Percentiles rank a stretch among this genome's conserved stretches.
Evolutionary conservation across 129 eudicot genomes (phyloP).

Genomic region (Flaveria trinervia): DNA sequence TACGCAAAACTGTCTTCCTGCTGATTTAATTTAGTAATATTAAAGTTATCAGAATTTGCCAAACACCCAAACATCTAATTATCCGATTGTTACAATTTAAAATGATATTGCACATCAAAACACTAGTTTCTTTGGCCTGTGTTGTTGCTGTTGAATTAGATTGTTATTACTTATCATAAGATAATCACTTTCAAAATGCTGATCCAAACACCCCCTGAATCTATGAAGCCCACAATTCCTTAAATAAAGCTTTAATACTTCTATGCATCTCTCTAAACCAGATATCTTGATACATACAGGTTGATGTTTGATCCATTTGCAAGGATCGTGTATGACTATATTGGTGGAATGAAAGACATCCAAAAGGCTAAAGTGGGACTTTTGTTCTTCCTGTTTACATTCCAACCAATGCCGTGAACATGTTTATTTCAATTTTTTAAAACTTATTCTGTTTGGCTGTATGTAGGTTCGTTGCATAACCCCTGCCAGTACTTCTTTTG

Average conservation of each 20-base stretch:
- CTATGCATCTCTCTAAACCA: constrained; percentile 1
- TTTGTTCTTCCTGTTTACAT: constrained; percentile 19
- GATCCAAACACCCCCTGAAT: constrained; percentile 2
- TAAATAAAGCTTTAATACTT: neutral
- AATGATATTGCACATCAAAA: neutral
- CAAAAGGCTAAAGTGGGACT: constrained; percentile 58
- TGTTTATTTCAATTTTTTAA: neutral
- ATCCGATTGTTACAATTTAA: neutral
- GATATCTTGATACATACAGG: constrained; percentile 39
- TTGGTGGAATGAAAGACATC: constrained; percentile 70
- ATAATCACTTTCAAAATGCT: neutral
- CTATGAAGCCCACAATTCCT: constrained; percentile 1
- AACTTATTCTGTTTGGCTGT: constrained; percentile 25
- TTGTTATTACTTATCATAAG: neutral
- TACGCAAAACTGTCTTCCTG: neutral
- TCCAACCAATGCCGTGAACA: constrained; percentile 7
- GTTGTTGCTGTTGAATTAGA: neutral
- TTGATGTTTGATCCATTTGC: constrained; percentile 70
- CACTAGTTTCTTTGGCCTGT: neutral
- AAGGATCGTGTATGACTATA: constrained; percentile 61
- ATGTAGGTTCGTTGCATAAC: constrained; percentile 53
- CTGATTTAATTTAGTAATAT: neutral
- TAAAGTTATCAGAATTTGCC: neutral
- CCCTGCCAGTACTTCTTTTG: constrained; percentile 57
- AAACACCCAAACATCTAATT: neutral